These are phyloP conservation scores for Lagenidium sp. DNA, from an alignment of 352 stramenopile genomes.

Conservation along the genomic window DNA sequence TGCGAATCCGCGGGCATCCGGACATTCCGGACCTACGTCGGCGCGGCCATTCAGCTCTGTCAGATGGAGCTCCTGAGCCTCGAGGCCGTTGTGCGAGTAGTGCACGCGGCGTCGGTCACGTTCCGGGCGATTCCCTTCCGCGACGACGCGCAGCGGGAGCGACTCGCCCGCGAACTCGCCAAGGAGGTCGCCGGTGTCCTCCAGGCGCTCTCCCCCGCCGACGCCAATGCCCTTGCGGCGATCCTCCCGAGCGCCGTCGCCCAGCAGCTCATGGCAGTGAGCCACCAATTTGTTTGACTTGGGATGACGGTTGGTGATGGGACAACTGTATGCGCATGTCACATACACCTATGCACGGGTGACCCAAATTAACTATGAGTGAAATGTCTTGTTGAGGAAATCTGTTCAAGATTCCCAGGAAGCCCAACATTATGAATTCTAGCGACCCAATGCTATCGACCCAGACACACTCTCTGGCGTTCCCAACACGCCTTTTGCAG, in stretches of 20 bases:
- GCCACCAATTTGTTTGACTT: too few species aligned
- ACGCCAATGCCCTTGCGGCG: constrained; percentile 32
- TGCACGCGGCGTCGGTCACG: constrained; percentile 40
- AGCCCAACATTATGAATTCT: too few species aligned
- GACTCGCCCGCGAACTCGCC: constrained; percentile 50
- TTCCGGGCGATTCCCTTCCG: constrained; percentile 62
- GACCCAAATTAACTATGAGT: too few species aligned
- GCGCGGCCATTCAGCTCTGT: constrained; percentile 51
- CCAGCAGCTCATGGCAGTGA: too few species aligned
- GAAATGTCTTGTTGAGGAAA: too few species aligned
- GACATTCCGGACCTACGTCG: constrained; percentile 75
- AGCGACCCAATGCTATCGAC: too few species aligned
- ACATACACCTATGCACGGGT: too few species aligned
- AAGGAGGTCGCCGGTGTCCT: constrained; percentile 45
- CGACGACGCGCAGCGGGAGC: constrained; percentile 35
- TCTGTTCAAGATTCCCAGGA: too few species aligned
- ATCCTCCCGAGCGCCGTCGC: constrained; percentile 41
- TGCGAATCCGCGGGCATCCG: constrained; percentile 55
- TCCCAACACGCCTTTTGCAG: too few species aligned
- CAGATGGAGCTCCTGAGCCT: constrained; percentile 35
- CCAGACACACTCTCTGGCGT: too few species aligned
- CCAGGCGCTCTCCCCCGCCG: constrained; percentile 40
- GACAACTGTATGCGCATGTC: too few species aligned
- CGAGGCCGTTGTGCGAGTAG: constrained; percentile 42
- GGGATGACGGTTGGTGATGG: too few species aligned